Base-by-base conservation (phyloP, 2,329 filamentous ascomycete genomes). In the Claviceps quebecensis region DNA sequence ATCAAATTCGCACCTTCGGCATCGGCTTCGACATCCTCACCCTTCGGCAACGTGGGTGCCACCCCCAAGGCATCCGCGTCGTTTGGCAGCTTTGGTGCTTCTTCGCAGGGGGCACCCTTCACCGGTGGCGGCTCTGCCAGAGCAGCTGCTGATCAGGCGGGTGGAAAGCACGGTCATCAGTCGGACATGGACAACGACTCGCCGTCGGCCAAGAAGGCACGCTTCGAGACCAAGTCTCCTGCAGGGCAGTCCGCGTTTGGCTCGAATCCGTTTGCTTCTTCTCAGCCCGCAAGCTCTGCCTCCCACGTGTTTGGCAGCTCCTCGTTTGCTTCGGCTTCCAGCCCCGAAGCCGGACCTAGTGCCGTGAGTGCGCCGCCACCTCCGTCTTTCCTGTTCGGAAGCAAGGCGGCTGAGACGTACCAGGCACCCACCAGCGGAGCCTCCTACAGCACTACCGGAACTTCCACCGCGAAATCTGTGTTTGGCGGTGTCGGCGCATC, bases 1-100 rank as follows among this genome's bases (percentile, higher is more conserved):
- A 76, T 81, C 61, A 79, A 78, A 59, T 79, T 79, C 58, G 70
- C 69, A 13, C 63, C 69, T 44, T 54, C 61, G 48, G 59, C 62
- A 23, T 50, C 63, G 17, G 52, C 62, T 11, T 60, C 65, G 34
- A 50, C 65, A 39, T 55, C 57, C 37, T 63, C 57, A 56, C 61
- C 65, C 13, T 69, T 71, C 54, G 62, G 65, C 49, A 60, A 56
- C 29, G 16, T 58, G 51, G 57, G 56, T 23, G 58, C 63, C 29
- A 58, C 58, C 38, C 60, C 65, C 8, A 70, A 72, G 58, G 60
- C 65, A 26, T 56, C 62, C 7, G 53, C 64, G 2, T 45, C 63
- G 4, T 64, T 66, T 34, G 69, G 61, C 52, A 45, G 67, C 6
- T 71, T 71, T 48, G 67, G 67, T 23, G 59, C 67, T 7, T 54